phyloP scores from a whole-genome alignment of 805 yeast species.

The Myxozyma monticola region DNA sequence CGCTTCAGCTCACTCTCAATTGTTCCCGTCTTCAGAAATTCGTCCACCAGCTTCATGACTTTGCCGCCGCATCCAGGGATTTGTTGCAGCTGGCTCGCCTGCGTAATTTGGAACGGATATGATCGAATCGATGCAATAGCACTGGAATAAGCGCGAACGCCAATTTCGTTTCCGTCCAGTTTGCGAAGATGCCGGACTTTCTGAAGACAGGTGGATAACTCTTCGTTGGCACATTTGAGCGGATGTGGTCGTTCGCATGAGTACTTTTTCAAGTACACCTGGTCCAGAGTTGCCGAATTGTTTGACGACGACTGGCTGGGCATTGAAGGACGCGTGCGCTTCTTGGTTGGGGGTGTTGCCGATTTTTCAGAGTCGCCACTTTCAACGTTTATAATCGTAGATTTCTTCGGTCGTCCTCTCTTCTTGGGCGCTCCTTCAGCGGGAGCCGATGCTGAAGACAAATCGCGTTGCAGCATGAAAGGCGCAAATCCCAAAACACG shows the following conservation, averaged over 20 bases:
- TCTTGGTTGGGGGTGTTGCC: background rate
- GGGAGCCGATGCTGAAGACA: too few species aligned
- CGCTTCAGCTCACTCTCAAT: constrained; percentile 22
- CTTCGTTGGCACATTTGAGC: constrained; percentile 16
- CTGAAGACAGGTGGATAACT: constrained; percentile 5
- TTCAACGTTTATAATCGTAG: background rate
- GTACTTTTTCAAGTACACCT: constrained; percentile 4
- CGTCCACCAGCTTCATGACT: constrained; percentile 19
- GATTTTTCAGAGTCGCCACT: background rate
- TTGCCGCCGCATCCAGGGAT: constrained; percentile 31
- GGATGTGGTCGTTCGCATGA: constrained; percentile 30
- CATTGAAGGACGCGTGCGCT: background rate
- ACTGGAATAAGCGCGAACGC: constrained; percentile 30
- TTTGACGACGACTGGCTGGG: background rate
- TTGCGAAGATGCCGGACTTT: constrained; percentile 23
- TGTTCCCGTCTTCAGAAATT: constrained; percentile 25
- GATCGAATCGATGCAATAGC: constrained; percentile 29
- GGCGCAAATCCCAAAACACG: too few species aligned
- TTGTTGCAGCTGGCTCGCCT: constrained; percentile 11
- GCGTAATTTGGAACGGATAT: constrained; percentile 21
- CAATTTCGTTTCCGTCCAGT: constrained; percentile 17
- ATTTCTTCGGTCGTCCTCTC: background rate
- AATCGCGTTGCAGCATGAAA: too few species aligned
- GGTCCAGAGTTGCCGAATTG: too few species aligned
- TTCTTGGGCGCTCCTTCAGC: background rate